Percentiles rank a stretch among this genome's conserved stretches.
These are phyloP conservation scores for Pseudozyma sp. DNA, from an alignment of 1,284 basidiomycete genomes.

Conservation along the genomic window DNA sequence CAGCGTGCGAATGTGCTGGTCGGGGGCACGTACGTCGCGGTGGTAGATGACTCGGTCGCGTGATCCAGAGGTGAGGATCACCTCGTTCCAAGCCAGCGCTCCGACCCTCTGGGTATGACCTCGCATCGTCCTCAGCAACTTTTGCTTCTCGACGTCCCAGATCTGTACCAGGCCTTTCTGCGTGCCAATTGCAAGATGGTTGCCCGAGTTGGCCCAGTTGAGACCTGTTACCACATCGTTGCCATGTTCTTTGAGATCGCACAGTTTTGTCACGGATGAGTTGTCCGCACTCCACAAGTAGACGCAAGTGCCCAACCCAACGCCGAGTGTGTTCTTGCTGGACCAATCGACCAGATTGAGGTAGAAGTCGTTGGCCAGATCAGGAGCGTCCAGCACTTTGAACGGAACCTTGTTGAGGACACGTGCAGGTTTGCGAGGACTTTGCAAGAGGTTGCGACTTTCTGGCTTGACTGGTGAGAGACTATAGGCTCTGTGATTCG, in stretches of 20 bases:
- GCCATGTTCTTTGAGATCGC: conserved; percentile 77
- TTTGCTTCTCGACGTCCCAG: conserved; percentile 87
- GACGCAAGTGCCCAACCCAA: conserved; percentile 89
- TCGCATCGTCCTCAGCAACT: conserved; percentile 81
- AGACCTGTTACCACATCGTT: conserved; percentile 63
- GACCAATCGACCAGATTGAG: conserved; percentile 98
- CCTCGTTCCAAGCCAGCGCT: conserved; percentile 91
- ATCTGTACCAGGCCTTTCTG: conserved; percentile 88
- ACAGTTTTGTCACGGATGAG: conserved; percentile 89
- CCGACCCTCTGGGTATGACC: conserved; percentile 92
- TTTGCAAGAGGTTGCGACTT: conserved; percentile 84
- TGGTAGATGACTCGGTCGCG: conserved; percentile 91
- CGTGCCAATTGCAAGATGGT: conserved; percentile 89
- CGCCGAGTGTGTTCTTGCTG: conserved; percentile 90
- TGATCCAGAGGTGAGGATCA: conserved; percentile 89
- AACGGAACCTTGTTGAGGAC: conserved; percentile 94
- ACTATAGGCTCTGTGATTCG: conserved; percentile 85
- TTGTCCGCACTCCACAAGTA: conserved; percentile 98
- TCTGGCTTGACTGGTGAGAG: conserved; percentile 88
- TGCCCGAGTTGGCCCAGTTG: conserved; percentile 75
- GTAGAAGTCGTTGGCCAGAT: conserved; percentile 94
- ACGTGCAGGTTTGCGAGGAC: conserved; percentile 82
- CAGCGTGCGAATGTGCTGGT: conserved; percentile 81
- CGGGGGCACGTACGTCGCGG: conserved; percentile 83
- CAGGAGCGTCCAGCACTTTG: conserved; percentile 95